phyloP scores from a whole-genome alignment of 257 asterid species.

The Solanum rostratum region DNA sequence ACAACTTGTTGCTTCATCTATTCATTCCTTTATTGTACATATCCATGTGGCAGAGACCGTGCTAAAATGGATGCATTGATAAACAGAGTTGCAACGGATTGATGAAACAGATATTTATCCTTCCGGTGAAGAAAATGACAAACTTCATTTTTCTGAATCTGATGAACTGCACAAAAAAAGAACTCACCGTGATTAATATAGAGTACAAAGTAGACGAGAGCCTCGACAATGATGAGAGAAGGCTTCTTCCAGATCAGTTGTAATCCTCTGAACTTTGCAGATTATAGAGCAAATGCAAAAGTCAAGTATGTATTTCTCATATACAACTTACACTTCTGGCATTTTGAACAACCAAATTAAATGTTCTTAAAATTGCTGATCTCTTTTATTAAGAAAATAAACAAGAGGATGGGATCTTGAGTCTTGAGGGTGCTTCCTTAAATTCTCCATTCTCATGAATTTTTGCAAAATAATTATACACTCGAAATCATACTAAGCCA shows the following conservation, averaged over 20 bases:
- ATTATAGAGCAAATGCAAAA: background rate
- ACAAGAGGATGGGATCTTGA: too few relatives aligned
- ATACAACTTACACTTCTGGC: background rate
- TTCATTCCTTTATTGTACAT: background rate
- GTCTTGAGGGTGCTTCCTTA: too few relatives aligned
- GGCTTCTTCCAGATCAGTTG: slow-evolving; percentile 30
- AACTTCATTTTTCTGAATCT: slow-evolving; percentile 10
- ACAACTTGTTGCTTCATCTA: slow-evolving; percentile 51
- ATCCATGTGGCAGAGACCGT: slow-evolving; percentile 21
- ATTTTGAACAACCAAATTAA: too few relatives aligned
- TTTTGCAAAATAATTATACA: too few relatives aligned
- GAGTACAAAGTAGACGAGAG: slow-evolving; percentile 23
- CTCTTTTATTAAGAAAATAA: too few relatives aligned
- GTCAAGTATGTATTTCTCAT: background rate
- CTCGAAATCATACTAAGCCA: too few relatives aligned
- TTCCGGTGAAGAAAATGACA: slow-evolving; percentile 13
- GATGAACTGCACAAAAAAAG: slow-evolving; percentile 14
- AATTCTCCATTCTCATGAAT: too few relatives aligned
- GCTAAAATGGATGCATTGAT: slow-evolving; percentile 62
- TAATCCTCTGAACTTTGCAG: slow-evolving; percentile 9
- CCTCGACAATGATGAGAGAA: slow-evolving; percentile 25
- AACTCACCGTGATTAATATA: slow-evolving; percentile 22
- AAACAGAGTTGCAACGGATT: slow-evolving; percentile 43
- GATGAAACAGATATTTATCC: background rate
- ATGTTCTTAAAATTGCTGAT: too few relatives aligned